These are phyloP conservation scores for Rhizopogon sp. DNA, from an alignment of 768 basidiomycete species.

Conservation along the genomic window DNA sequence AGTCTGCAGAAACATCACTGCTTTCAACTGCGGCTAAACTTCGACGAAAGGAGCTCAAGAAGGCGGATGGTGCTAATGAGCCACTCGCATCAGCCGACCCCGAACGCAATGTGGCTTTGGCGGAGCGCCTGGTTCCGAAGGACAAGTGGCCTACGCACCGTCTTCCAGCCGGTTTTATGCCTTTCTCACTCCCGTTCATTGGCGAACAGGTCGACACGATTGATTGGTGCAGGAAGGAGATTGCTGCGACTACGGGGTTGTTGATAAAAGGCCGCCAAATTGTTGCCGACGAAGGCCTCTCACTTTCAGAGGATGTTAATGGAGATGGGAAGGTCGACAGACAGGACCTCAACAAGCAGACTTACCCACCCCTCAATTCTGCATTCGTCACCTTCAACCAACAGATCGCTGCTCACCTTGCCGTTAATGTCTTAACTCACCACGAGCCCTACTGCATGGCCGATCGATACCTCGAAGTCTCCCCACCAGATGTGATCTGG, in stretches of 20 bases:
- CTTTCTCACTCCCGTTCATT: no score
- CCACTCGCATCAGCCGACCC: conserved; percentile 22
- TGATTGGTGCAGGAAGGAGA: conserved; percentile 81
- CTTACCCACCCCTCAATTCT: conserved; percentile 59
- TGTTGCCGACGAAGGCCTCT: conserved; percentile 10
- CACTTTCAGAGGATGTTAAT: conserved; percentile 20
- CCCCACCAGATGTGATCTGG: conserved; percentile 91
- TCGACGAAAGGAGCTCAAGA: conserved; percentile 47
- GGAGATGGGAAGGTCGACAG: conserved; percentile 6
- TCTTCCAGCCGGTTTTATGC: no score
- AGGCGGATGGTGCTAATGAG: conserved; percentile 27
- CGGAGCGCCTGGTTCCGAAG: conserved; percentile 57
- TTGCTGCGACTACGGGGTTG: conserved; percentile 46
- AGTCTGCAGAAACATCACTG: conserved; percentile 77
- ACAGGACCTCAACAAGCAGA: conserved; percentile 15
- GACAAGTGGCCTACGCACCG: conserved; percentile 78
- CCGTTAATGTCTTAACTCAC: conserved; percentile 67
- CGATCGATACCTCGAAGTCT: conserved; percentile 71
- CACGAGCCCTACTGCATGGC: conserved; percentile 83
- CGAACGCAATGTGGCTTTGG: conserved; percentile 28
- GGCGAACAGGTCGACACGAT: no score
- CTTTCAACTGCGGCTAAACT: conserved; percentile 73
- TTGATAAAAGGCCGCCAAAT: conserved; percentile 46
- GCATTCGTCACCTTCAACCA: conserved; percentile 90
- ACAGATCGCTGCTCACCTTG: conserved; percentile 92